Percentiles rank a stretch among this genome's conserved stretches.
Evolutionary conservation across 2,329 filamentous ascomycete genomes (phyloP).

Genomic region (Claviceps paspali): DNA sequence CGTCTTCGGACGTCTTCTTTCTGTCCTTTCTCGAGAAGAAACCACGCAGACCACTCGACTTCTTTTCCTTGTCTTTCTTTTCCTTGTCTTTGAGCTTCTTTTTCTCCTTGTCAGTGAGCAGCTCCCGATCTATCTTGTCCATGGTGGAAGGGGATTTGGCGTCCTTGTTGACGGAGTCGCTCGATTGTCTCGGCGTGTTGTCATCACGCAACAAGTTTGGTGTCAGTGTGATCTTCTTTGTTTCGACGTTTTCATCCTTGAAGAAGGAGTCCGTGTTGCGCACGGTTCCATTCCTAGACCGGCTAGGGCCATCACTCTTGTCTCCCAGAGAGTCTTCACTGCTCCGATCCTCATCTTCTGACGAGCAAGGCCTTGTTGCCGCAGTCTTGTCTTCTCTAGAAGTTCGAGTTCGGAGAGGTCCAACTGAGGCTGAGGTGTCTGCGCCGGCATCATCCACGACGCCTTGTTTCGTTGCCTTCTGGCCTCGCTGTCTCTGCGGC

Average conservation of each 20-base stretch:
- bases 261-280: slow-evolving; percentile 95
- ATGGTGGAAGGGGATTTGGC: slow-evolving; percentile 49
- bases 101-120: slow-evolving; percentile 54
- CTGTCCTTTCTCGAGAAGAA: slow-evolving; percentile 49
- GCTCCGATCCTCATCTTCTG: slow-evolving; percentile 24
- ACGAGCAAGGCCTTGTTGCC: slow-evolving; percentile 18
- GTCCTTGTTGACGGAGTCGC: slow-evolving; percentile 28
- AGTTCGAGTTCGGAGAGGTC: slow-evolving; percentile 35
- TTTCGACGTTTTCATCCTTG: slow-evolving; percentile 88
- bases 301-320: slow-evolving; percentile 35
- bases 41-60: slow-evolving; percentile 39
- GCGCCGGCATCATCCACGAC: slow-evolving; percentile 18
- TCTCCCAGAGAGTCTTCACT: slow-evolving; percentile 55
- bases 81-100: slow-evolving; percentile 63
- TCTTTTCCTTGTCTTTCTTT: slow-evolving; percentile 56
- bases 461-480: slow-evolving; percentile 11
- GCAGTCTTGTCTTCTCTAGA: slow-evolving; percentile 25
- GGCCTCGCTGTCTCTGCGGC: slow-evolving; percentile 15
- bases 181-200: slow-evolving; percentile 38
- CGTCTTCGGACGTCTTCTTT: slow-evolving; percentile 40
- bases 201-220: slow-evolving; percentile 86
- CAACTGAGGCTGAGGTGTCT: slow-evolving; percentile 39
- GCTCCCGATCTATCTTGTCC: slow-evolving; percentile 46
- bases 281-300: slow-evolving; percentile 72
- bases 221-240: slow-evolving; percentile 92